Evolutionary conservation across 176 grass and related monocot genomes (phyloP), one percentile per base, ranked within the genome.

Genomic region (Rhipidocladum racemiflorum): DNA sequence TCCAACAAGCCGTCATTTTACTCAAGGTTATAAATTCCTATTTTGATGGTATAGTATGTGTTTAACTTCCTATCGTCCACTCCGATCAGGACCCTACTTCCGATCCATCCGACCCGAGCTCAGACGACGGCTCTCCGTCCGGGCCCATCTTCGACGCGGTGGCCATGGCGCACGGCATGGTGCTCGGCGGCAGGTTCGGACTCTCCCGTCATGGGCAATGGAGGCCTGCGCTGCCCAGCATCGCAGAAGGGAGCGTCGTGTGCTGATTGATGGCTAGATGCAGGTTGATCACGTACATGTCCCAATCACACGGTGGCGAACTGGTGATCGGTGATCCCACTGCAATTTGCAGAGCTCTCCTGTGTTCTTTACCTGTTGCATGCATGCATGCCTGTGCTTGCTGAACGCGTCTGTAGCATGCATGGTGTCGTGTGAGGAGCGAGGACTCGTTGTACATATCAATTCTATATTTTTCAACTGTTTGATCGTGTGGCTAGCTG

Each of bases 211-310:
- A 77, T 0, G 27, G 51, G 2, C 86, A 63, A 7, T 88, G 86
- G 79, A 61, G 72, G 64, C 86, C 86, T 14, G 67, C 72, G 14
- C 61, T 88, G 53, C 86, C 67, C 17, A 82, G 70, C 79, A 88
- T 88, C 49, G 61, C 79, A 10, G 86, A 83, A 75, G 72, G 80
- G 36, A 48, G 75, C 5, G 40, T 34, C 1, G 17, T 20, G 16
- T 78, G 75, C 40, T 78, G 9, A 48, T 10, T 78, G 9, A 48
- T 10, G 16, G 7, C 57, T 55, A 10, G 63, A 9, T 14, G 21
- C n/a, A n/a, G n/a, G n/a, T 39, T 69, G 20, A 67, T 2, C 3
- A 13, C 36, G 6, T n/a, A 13, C 36, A 12, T n/a, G 51, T n/a
- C 51, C 13, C 51, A 54, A 34, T 54, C 20, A 21, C 51, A 54